A percentile compares a stretch with the other conserved stretches of the same genome.
These are phyloP conservation scores for Penicillium crystallinum DNA, from an alignment of 495 filamentous ascomycete species.

Conservation along the genomic window DNA sequence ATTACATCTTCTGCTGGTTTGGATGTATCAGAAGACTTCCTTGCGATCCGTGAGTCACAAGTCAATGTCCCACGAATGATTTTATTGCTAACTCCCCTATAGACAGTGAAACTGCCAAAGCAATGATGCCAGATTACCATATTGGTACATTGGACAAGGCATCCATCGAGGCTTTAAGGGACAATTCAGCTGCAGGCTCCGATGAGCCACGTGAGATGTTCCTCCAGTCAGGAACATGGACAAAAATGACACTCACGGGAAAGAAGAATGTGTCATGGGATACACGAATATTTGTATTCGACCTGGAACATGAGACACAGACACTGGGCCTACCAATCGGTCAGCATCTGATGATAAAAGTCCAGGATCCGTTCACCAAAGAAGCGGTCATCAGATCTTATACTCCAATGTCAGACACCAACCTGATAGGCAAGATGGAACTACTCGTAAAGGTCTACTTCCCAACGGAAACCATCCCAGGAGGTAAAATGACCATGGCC, in stretches of 20 bases:
- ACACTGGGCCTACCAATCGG: slow-evolving; percentile 76
- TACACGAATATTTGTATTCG: slow-evolving; percentile 78
- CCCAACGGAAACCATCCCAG: slow-evolving; percentile 49
- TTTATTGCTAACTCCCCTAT: slow-evolving; percentile 7
- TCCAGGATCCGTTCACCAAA: slow-evolving; percentile 59
- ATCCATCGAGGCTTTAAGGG: slow-evolving; percentile 48
- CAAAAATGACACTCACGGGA: slow-evolving; percentile 56
- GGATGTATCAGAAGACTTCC: slow-evolving; percentile 89
- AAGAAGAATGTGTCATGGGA: slow-evolving; percentile 72
- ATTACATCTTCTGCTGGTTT: slow-evolving; percentile 79
- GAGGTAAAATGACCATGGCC: slow-evolving; percentile 82
- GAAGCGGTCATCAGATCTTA: slow-evolving; percentile 81
- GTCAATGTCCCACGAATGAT: background rate
- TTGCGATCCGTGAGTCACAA: slow-evolving; percentile 75
- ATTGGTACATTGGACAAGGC: slow-evolving; percentile 68
- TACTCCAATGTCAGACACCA: slow-evolving; percentile 72
- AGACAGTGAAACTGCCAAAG: slow-evolving; percentile 91
- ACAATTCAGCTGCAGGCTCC: slow-evolving; percentile 16
- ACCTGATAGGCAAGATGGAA: slow-evolving; percentile 57
- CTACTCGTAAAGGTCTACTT: slow-evolving; percentile 87
- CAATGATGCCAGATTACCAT: slow-evolving; percentile 87
- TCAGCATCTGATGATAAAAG: slow-evolving; percentile 84
- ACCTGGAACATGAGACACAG: slow-evolving; percentile 68
- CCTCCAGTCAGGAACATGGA: slow-evolving; percentile 69
- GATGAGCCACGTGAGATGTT: slow-evolving; percentile 53